Conservation (phyloP, 2,329 filamentous ascomycete species). For the Waltergamsia citrina region DNA sequence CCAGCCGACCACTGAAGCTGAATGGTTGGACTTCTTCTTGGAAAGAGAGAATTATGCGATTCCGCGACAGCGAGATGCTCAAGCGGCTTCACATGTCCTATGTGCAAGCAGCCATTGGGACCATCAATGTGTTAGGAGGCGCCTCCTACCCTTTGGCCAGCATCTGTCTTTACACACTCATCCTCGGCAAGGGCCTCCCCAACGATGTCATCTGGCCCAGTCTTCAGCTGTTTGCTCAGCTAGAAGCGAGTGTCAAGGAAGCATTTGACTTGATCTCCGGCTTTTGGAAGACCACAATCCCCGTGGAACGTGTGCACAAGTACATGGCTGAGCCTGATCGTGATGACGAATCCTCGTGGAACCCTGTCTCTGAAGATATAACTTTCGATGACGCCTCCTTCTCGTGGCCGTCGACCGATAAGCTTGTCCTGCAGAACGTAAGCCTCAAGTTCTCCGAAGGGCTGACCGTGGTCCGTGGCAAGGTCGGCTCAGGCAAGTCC, state of each 20-base stretch:
- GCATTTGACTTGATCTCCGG: conserved; percentile 68
- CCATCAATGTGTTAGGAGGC: conserved; percentile 62
- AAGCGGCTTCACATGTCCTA: conserved; percentile 25
- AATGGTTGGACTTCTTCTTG: conserved; percentile 29
- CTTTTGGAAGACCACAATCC: conserved; percentile 73
- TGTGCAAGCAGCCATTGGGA: conserved; percentile 41
- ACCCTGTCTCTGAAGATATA: conserved; percentile 26
- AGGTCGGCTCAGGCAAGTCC: conserved; percentile 53
- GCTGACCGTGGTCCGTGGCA: conserved; percentile 47
- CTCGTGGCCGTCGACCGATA: conserved; percentile 63
- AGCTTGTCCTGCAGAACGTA: conserved; percentile 38
- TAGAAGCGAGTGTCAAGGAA: conserved; percentile 65
- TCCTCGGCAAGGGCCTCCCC: conserved; percentile 57
- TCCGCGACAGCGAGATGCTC: conserved; percentile 23
- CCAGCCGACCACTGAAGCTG: conserved; percentile 56
- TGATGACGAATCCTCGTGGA: conserved; percentile 33
- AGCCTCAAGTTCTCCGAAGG: conserved; percentile 36
- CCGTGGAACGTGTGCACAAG: conserved; percentile 69
- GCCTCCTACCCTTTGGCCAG: conserved; percentile 71
- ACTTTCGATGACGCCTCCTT: conserved; percentile 60
- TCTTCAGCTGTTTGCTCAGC: conserved; percentile 67
- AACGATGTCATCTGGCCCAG: conserved; percentile 84
- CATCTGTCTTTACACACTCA: conserved; percentile 70
- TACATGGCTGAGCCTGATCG: conserved; percentile 86
- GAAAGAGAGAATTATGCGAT: conserved; percentile 23